Percentiles rank a stretch among this genome's conserved stretches.
Conservation (phyloP, 768 basidiomycete genomes). For the Sarcodon sp. region DNA sequence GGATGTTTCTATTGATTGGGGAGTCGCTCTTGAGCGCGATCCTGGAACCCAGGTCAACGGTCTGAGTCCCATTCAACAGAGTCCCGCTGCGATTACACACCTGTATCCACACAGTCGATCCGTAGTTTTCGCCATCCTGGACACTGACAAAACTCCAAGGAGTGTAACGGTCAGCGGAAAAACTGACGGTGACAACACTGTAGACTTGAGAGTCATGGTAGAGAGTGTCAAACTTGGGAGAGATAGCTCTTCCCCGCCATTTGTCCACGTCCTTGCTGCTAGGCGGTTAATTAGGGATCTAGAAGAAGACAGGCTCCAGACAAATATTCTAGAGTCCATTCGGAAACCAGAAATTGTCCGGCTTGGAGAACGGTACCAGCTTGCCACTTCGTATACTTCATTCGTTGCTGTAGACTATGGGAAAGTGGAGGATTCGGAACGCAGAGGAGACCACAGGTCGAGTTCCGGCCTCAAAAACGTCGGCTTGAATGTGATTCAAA, state of each 20-base stretch:
- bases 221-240: constrained; percentile 10
- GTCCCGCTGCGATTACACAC: constrained; percentile 16
- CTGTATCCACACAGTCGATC: constrained; percentile 22
- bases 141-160: constrained; percentile 11
- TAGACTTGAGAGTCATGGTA: constrained; percentile 5
- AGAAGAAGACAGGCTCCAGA: constrained; percentile 15
- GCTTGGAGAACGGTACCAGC: constrained; percentile 36
- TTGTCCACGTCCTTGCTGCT: constrained; percentile 44
- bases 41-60: neutral
- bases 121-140: constrained; percentile 19
- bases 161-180: constrained; percentile 16
- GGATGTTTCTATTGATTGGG: constrained; percentile 38
- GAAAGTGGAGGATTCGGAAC: constrained; percentile 1
- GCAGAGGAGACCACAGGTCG: constrained; percentile 5
- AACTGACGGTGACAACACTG: constrained; percentile 9
- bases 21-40: constrained; percentile 7
- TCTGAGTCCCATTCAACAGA: constrained; percentile 17
- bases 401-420: constrained; percentile 40
- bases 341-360: constrained; percentile 31
- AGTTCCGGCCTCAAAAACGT: neutral
- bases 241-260: constrained; percentile 11
- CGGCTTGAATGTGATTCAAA: neutral
- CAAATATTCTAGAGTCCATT: constrained; percentile 21
- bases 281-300: constrained; percentile 41
- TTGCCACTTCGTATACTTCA: constrained; percentile 39